Evolutionary conservation across 331 rosid species (phyloP), one percentile per base, ranked within the genome.

Genomic region (Pyrus hybrid): DNA sequence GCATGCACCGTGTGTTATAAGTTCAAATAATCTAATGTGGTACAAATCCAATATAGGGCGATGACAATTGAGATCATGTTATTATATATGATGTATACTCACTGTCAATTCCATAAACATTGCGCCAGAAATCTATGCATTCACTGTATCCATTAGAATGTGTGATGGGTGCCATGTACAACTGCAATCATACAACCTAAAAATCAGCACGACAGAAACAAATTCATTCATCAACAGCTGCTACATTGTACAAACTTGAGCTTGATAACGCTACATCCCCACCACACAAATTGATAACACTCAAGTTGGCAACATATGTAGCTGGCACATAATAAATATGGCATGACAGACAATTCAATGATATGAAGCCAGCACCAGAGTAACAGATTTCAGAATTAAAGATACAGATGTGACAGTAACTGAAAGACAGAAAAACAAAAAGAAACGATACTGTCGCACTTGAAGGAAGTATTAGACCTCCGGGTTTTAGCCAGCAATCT

Each of bases 381-480:
- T 17, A 23, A 62, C 6, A 29, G 58, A 45, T 63, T 37, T 63
- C 57, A 45, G 13, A 45, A 63, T 26, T 28, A 63, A 4, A 65
- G 67, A 53, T 67, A 23, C n/a, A 35, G 60, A 67, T 11, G 68
- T 37, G 21, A 35, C 23, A 20, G 20, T 61, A 35, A 76, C 5
- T 35, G 37, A 71, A 61, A 60, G 25, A 64, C n/a, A 67, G 41
- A 23, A n/a, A 71, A 29, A 75, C 81, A 61, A 12, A 20, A 67
- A 51, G 30, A 56, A 79, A 67, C 35, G 29, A 49, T 84, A 93
- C 99, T 87, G 91, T 82, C 57, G 99, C 99, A 82, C 80, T 78
- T 71, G 99, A 95, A 69, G 99, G 99, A 71, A 95, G 93, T 81
- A 95, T 95, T 80, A 95, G 99, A 85, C 99, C 99, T 70, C 97